Base-by-base conservation (phyloP, 2,329 filamentous ascomycete species). In the Aspergillus luchuensis region DNA sequence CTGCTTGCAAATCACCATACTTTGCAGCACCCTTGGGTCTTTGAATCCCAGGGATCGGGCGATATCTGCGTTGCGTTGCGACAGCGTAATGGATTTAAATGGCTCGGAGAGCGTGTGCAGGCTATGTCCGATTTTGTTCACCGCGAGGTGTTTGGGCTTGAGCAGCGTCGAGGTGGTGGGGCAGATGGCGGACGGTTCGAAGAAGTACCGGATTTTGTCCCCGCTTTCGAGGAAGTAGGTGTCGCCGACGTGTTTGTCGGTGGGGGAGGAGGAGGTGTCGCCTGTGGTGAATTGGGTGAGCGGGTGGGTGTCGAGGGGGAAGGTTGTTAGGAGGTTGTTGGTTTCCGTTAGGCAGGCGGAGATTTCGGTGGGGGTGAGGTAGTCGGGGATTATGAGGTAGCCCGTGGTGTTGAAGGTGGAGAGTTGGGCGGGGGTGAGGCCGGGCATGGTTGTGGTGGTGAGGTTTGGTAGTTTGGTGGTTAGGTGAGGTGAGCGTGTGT, bases 1-100 rank as follows among this genome's bases (percentile, higher is more conserved):
- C 79, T 97, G 94, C 78, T 99, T 99, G 85, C 92, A 97, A 69
- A 99, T 98, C 28, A 98, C 84, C 95, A 99, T 99, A 75, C 90
- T 95, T 81, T 99, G 95, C 56, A 99, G 82, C 5, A 89, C 83
- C 19, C 89, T 82, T 2, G 93, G 91, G 74, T 96, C 91, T 4
- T 67, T 70, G 79, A 92, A 97, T 2, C 89, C 89, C 10, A 97
- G 82, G 8, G 84, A 84, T 48, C 81, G 80, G 1, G 92, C 92
- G 13, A 97, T 87, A 5, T 82, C 85, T 0, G 76, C 82, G 74
- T 86, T 89, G 60, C 74, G 76, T 30, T 56, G 68, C 56, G 61
- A 75, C 17, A 72, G 82, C 0, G 83, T 82, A 36, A 83, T 74
- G 25, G 72, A 65, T 33, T 85, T 84, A 72, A 94, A 94, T 0